Base-by-base conservation (phyloP, 257 asterid genomes). In the Linaria vulgaris region DNA sequence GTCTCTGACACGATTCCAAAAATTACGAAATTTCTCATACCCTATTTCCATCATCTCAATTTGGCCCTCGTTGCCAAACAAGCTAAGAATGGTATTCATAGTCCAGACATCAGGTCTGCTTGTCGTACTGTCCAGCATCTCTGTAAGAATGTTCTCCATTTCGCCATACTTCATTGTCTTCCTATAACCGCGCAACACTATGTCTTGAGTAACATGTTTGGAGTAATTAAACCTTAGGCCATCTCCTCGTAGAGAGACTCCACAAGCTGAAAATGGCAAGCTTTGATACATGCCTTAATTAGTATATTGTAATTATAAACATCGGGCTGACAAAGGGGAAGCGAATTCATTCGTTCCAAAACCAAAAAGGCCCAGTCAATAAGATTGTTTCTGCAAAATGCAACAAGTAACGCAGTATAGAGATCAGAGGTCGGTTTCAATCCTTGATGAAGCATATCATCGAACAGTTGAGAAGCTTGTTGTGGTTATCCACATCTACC, bases 41-140 rank as follows among this genome's bases (percentile, higher is more conserved):
- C 96, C 87, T 75, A 74, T 85, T 78, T 92, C 97, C 99, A 89
- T 92, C 85, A 72, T 82, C 64, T 89, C 95, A 51, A 85, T 87
- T 72, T 83, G 80, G 25, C 98, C 96, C 63, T 76, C 77, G 66
- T 87, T 89, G 9, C 97, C 96, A 56, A 87, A 92, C 79, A 92
- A 54, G 72, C 95, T 78, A 27, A 92, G 78, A 44, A 87, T 77
- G 9, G 88, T 82, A 59, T 92, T 92, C 99, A 89, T 92, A 13
- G 95, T 85, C 95, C 99, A 92, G 0, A 89, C 88, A 68, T 87
- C 97, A 16, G 96, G 99, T 25, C 24, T 69, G 72, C 90, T 71
- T 2, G 80, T 74, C 1, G 80, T 51, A 64, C 88, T 83, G 17
- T 45, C 79, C 6, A 87, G 89, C 98, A 92, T 92, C 58, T 76